A percentile compares a stretch with the other conserved stretches of the same genome.
Conservation (phyloP, 2,329 filamentous ascomycete genomes). For the Phyllosticta ampelicida region DNA sequence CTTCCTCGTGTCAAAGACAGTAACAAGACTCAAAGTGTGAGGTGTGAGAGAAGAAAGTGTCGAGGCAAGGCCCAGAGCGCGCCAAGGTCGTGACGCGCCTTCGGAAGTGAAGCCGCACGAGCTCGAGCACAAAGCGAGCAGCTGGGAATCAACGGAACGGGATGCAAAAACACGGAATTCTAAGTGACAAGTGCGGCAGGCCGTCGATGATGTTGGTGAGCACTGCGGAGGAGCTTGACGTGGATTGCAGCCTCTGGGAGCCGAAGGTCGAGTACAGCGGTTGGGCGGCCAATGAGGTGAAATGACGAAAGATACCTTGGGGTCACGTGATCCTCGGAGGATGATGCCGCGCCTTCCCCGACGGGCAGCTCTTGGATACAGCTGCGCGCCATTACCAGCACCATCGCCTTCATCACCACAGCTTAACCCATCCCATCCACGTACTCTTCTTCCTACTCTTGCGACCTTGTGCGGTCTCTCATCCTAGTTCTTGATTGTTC, state of each 20-base stretch:
- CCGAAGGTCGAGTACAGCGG: background rate
- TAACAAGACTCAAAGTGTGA: background rate
- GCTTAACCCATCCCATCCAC: slow-evolving; percentile 9
- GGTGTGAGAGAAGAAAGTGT: background rate
- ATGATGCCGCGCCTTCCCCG: background rate
- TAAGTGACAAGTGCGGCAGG: background rate
- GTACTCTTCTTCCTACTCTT: slow-evolving; percentile 14
- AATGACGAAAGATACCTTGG: background rate
- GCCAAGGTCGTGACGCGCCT: background rate
- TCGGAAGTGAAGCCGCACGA: background rate
- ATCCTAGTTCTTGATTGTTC: background rate
- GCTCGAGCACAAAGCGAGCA: background rate
- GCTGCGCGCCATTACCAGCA: slow-evolving; percentile 14
- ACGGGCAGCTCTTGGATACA: slow-evolving; percentile 1
- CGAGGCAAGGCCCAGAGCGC: background rate
- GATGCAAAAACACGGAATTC: background rate
- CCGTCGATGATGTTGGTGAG: background rate
- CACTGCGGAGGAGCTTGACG: slow-evolving; percentile 1
- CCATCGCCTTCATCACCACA: slow-evolving; percentile 22
- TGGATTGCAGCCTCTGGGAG: slow-evolving; percentile 8
- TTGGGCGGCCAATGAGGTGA: slow-evolving; percentile 1
- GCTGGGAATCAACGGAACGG: background rate
- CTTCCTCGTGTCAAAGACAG: background rate
- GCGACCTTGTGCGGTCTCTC: slow-evolving; percentile 1
- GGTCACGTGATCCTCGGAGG: background rate